A percentile compares a stretch with the other conserved stretches of the same genome.
Conservation (phyloP, 768 basidiomycete genomes). For the Pleurotus eryngii region DNA sequence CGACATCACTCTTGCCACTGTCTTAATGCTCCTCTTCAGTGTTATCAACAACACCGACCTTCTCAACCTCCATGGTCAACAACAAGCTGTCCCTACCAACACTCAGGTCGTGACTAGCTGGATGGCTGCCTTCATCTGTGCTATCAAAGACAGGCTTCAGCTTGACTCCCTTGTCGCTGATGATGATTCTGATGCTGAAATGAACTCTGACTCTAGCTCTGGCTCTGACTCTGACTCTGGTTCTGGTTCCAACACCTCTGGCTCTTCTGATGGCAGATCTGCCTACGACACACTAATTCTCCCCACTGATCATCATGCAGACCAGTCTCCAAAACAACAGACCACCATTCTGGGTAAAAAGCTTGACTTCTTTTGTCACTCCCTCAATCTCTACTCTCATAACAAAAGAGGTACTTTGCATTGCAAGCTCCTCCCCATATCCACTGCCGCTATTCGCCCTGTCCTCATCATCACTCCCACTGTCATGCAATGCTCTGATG, state of each 20-base stretch:
- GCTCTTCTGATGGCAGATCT: neutral
- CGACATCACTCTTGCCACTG: conserved; percentile 1
- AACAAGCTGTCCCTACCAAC: neutral
- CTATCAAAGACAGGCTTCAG: neutral
- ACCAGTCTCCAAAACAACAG: too few species aligned
- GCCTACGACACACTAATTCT: neutral
- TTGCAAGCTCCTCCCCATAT: neutral
- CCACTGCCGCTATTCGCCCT: neutral
- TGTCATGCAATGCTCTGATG: conserved; percentile 3
- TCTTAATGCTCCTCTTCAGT: conserved; percentile 1
- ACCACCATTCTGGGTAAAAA: too few species aligned
- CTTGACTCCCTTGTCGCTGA: neutral
- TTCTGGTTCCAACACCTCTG: neutral
- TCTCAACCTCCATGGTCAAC: conserved; percentile 3
- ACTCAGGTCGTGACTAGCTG: neutral
- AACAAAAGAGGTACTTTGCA: too few species aligned
- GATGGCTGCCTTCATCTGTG: neutral
- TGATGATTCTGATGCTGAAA: neutral
- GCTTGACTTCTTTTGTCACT: too few species aligned
- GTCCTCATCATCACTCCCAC: neutral
- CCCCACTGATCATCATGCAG: too few species aligned
- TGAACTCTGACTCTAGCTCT: neutral
- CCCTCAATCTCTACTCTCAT: too few species aligned
- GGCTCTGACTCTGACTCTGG: neutral
- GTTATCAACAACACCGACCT: conserved; percentile 2